Conservation (phyloP, 495 filamentous ascomycete species). For the Annulohypoxylon nitens region DNA sequence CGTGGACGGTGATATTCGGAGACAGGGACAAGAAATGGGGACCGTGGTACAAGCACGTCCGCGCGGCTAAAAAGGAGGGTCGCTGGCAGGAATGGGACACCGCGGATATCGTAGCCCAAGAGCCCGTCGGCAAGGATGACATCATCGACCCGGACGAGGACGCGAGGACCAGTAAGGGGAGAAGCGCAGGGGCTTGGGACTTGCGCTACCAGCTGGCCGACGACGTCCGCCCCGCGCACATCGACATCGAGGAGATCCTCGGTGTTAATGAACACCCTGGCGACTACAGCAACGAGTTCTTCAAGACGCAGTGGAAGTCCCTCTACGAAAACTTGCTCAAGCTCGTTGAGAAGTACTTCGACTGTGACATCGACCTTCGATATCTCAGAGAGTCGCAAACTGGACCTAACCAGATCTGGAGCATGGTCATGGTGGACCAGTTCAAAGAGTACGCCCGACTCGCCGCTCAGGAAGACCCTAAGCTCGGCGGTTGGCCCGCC, state of each 20-base stretch:
- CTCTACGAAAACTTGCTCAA: constrained; percentile 35
- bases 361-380: constrained; percentile 13
- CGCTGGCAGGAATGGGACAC: constrained; percentile 39
- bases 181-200: too few species aligned
- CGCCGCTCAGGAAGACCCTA: constrained; percentile 56
- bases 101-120: constrained; percentile 23
- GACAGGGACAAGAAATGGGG: constrained; percentile 45
- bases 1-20: constrained; percentile 7
- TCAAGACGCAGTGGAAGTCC: constrained; percentile 25
- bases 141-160: constrained; percentile 3
- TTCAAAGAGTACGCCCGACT: constrained; percentile 53
- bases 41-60: constrained; percentile 32
- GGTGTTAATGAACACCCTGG: constrained; percentile 24
- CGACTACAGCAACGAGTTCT: constrained; percentile 48
- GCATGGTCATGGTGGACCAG: constrained; percentile 41
- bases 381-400: neutral
- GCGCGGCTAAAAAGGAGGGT: constrained; percentile 28
- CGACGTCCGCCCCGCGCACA: constrained; percentile 40
- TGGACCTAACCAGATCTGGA: constrained; percentile 31
- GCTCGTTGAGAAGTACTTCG: constrained; percentile 44
- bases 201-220: neutral
- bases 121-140: neutral
- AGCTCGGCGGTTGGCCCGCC: constrained; percentile 56
- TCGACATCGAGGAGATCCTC: constrained; percentile 40
- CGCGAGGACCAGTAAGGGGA: neutral